These are phyloP conservation scores for Lactarius trivialis DNA, from an alignment of 768 basidiomycete species.

Conservation along the genomic window DNA sequence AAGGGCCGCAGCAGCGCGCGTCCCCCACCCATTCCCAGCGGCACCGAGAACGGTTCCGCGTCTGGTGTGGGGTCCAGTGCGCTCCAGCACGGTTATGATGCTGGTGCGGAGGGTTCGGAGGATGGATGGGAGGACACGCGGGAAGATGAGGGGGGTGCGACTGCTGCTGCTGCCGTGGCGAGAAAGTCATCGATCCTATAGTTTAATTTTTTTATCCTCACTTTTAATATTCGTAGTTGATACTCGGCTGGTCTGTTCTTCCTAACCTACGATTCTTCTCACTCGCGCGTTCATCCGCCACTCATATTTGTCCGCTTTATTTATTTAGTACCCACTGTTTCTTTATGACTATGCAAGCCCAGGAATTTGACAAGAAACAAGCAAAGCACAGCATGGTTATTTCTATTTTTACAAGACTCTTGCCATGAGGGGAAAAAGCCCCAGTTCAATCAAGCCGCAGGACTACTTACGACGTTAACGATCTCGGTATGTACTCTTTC, in stretches of 20 bases:
- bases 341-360: neutral
- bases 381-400: too few species aligned
- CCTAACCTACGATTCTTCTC: neutral
- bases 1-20: neutral
- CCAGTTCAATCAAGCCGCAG: neutral
- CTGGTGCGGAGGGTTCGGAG: neutral
- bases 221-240: neutral
- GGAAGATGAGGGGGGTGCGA: neutral
- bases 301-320: neutral
- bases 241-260: neutral
- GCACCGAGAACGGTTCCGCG: neutral
- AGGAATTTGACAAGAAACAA: too few species aligned
- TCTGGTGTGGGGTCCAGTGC: neutral
- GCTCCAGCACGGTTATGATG: neutral
- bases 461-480: neutral
- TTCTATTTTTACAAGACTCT: neutral
- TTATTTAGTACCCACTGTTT: neutral
- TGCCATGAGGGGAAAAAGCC: too few species aligned
- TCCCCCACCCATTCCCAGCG: neutral
- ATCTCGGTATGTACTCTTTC: neutral
- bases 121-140: slow-evolving; percentile 6
- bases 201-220: neutral
- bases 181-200: neutral
- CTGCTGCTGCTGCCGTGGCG: neutral
- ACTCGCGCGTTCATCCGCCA: neutral